These are phyloP conservation scores for Gastrolobium bilobum DNA, from an alignment of 306 rosid genomes.

Conservation along the genomic window DNA sequence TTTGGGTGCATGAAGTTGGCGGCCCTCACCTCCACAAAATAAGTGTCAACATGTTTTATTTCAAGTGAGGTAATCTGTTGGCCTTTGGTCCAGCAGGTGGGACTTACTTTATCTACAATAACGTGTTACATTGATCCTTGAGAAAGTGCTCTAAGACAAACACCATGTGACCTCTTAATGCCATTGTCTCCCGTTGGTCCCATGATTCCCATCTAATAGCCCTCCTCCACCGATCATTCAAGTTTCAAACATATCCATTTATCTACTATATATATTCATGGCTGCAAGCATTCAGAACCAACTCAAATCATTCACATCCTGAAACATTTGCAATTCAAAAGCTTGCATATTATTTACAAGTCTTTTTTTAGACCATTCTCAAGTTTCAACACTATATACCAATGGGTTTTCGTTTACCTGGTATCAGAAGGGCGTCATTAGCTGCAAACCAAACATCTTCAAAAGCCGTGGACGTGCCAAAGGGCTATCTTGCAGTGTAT, in stretches of 20 bases:
- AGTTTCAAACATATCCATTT: background rate
- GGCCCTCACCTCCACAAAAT: background rate
- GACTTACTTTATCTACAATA: background rate
- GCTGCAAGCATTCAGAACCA: slow-evolving; percentile 19
- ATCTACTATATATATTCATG: slow-evolving; percentile 48
- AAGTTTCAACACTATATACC: background rate
- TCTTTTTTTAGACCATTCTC: background rate
- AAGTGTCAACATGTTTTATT: background rate
- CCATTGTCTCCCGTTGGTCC: slow-evolving; percentile 15
- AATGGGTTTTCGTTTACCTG: slow-evolving; percentile 51
- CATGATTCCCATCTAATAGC: background rate
- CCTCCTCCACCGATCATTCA: slow-evolving; percentile 7
- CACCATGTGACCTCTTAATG: slow-evolving; percentile 14
- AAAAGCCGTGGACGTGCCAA: slow-evolving; percentile 43
- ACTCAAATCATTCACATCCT: slow-evolving; percentile 29
- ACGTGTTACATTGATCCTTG: background rate
- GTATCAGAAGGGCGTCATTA: slow-evolving; percentile 26
- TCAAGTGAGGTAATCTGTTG: background rate
- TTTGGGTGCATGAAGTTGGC: no score
- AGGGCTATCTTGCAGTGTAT: slow-evolving; percentile 60
- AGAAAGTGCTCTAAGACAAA: slow-evolving; percentile 27
- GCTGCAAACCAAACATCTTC: slow-evolving; percentile 20
- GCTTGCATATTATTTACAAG: background rate
- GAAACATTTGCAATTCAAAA: background rate
- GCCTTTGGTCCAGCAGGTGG: background rate